A percentile compares a stretch with the other conserved stretches of the same genome.
phyloP scores from a whole-genome alignment of 768 basidiomycete species.

The Tricholoma flavovirens region DNA sequence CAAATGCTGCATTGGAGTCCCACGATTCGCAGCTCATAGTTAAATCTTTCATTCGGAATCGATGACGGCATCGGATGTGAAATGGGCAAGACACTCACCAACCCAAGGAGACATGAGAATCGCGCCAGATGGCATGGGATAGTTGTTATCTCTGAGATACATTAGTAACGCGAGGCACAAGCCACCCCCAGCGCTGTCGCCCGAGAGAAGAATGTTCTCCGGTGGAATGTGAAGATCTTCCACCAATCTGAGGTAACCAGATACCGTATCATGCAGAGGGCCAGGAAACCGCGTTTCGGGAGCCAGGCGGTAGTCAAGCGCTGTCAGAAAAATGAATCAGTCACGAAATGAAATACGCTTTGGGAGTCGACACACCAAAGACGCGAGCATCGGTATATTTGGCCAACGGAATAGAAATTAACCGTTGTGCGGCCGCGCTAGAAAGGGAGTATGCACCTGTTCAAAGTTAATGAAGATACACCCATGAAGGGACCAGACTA shows the following conservation, averaged over 20 bases:
- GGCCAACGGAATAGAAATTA: constrained; percentile 86
- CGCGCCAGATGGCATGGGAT: constrained; percentile 77
- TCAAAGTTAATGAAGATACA: neutral
- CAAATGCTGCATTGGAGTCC: constrained; percentile 87
- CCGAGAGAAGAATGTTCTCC: constrained; percentile 82
- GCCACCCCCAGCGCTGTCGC: constrained; percentile 94
- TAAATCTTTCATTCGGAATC: constrained; percentile 48
- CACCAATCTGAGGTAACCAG: constrained; percentile 78
- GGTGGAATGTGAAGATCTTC: constrained; percentile 88
- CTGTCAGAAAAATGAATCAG: constrained; percentile 32
- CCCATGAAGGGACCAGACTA: neutral
- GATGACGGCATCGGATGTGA: neutral
- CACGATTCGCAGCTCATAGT: constrained; percentile 99
- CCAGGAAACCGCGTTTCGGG: constrained; percentile 95
- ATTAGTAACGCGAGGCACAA: constrained; percentile 79
- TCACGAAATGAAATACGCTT: neutral
- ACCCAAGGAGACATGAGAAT: constrained; percentile 96
- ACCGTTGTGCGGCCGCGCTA: constrained; percentile 83
- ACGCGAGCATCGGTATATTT: constrained; percentile 86
- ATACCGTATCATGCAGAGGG: constrained; percentile 79
- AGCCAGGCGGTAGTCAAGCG: constrained; percentile 92
- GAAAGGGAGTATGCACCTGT: constrained; percentile 90
- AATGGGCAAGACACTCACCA: constrained; percentile 47
- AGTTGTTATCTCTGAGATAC: constrained; percentile 91
- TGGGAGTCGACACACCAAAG: constrained; percentile 43